Conservation (phyloP, 176 grass and related monocot genomes). For the Hyparrhenia diplandra region DNA sequence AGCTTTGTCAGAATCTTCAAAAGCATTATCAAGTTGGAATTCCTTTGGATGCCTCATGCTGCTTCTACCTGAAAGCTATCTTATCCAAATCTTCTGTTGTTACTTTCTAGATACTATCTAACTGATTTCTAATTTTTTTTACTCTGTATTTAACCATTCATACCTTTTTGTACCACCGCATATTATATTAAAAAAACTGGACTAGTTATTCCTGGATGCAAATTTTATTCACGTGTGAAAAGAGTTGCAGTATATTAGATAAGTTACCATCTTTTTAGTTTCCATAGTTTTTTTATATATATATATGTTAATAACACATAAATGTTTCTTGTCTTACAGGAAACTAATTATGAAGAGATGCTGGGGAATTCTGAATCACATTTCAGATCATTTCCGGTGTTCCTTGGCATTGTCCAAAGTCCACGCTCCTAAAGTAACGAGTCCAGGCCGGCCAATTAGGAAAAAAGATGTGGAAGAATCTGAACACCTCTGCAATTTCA, state of each 20-base stretch:
- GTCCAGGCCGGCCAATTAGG: not conserved
- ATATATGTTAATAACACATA: not conserved
- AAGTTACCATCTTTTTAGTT: not conserved
- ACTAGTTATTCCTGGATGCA: not conserved
- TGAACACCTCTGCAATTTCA: slow-evolving; percentile 6
- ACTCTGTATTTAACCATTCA: not conserved
- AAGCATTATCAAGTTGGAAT: slow-evolving; percentile 24
- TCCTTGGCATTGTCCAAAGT: slow-evolving; percentile 19
- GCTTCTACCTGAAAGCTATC: not conserved
- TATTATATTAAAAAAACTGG: not conserved
- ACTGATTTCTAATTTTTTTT: not conserved
- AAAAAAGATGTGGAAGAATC: slow-evolving; percentile 34
- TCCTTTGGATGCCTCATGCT: slow-evolving; percentile 27
- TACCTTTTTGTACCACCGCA: not conserved
- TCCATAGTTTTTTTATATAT: not conserved
- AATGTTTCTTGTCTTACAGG: not conserved
- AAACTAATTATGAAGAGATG: not conserved
- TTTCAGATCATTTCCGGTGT: slow-evolving; percentile 14
- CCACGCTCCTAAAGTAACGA: slow-evolving; percentile 7
- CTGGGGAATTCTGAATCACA: not conserved
- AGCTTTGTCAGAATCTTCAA: slow-evolving; percentile 24
- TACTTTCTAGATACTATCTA: slow-evolving; percentile 34
- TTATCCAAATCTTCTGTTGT: slow-evolving; percentile 37
- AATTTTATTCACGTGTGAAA: not conserved
- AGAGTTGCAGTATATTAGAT: too few relatives aligned